Base-by-base conservation (phyloP, 495 filamentous ascomycete genomes). In the Viridothelium virens region DNA sequence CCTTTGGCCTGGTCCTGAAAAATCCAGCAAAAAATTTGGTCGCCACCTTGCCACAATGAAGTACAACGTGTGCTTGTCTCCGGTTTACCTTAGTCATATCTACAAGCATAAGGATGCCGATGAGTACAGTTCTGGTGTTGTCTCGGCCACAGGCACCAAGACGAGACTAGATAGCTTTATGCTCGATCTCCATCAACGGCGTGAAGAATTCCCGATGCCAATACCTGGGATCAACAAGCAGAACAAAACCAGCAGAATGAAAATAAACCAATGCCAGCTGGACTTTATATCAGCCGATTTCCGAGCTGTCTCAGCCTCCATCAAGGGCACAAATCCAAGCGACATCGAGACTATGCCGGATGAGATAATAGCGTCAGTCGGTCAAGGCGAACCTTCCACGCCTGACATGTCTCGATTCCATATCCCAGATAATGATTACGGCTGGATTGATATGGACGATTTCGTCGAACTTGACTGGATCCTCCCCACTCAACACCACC, bases 381-480 rank as follows among this genome's bases (percentile, higher is more conserved):
- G 86, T 66, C 79, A 84, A 56, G 79, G 81, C 33, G 73, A 77
- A 37, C 69, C 79, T 2, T 74, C 77, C 9, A 33, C 31, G 7
- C 38, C 82, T 6, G 91, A 97, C 76, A 80, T 96, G 56, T 96
- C 92, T 18, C 86, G 89, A 38, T 97, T 97, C 74, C 91, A 86
- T 0, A 96, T 98, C 65, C 91, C 92, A 0, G 94, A 98, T 72
- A 91, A 92, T 46, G 94, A 98, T 74, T 85, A 90, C 70, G 87
- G 86, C 63, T 98, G 94, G 94, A 89, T 97, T 71, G 94, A 98
- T 74, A 97, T 97, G 92, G 94, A 98, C 76, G 94, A 98, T 74
- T 97, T 97, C 78, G 91, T 97, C 36, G 94, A 98, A 75, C 81
- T 97, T 10, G 94, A 96, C 73, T 97, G 93, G 92, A 90, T 96